Base-by-base conservation (phyloP, 2,329 filamentous ascomycete species). In the Stachybotrys echinatus region DNA sequence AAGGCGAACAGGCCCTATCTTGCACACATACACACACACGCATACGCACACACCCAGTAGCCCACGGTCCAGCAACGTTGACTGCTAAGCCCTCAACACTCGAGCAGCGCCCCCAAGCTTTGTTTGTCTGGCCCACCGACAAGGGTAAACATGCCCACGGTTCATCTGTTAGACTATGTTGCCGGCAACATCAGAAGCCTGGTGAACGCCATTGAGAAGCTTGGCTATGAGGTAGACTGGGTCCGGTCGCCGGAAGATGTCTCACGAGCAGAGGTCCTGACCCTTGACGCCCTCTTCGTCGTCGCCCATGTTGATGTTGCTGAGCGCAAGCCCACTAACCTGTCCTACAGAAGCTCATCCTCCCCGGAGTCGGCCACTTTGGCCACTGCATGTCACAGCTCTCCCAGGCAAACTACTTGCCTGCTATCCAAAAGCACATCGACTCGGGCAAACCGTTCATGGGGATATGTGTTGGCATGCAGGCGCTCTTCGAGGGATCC, bases 361-460 rank as follows among this genome's bases (percentile, higher is more conserved):
- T 99, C 22, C 94, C 94, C 5, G 94, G 94, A 52, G 94, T 99
- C 54, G 94, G 94, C 60, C 92, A 99, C 76, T 99, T 97, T 63
- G 94, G 94, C 53, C 91, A 99, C 76, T 99, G 94, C 70, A 77
- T 97, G 56, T 84, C 83, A 23, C 91, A 96, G 65, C 84, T 99
- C 58, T 77, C 85, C 17, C 79, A 84, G 40, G 89, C 90, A 37
- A 89, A 88, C 55, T 99, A 92, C 70, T 75, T 92, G 49, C 87
- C 89, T 52, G 88, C 91, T 10, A 86, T 99, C 56, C 83, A 78
- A 58, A 77, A 84, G 56, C 91, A 97, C 73, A 92, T 99, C 61
- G 77, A 84, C 48, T 80, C 87, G 14, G 92, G 91, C n/a, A 97
- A 97, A 71, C 91, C 92, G 14, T 97, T 99, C 66, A 95, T 99